Evolutionary conservation across 2,329 filamentous ascomycete genomes (phyloP).

Genomic region (Trematosphaeria pertusa): DNA sequence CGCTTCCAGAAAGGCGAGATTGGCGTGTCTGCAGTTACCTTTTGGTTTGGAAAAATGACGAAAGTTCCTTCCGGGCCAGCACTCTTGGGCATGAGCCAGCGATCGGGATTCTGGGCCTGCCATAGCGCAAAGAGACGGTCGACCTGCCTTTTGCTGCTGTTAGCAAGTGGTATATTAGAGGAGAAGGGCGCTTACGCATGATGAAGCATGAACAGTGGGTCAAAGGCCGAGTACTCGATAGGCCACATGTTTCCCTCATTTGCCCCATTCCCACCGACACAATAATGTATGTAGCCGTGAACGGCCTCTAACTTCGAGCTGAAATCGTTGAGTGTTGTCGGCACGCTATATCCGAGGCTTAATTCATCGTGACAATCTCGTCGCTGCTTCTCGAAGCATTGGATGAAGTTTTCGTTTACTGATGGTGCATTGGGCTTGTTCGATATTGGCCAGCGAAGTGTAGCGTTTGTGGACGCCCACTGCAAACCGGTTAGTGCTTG

Average conservation of each 20-base stretch:
- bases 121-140: slow-evolving; percentile 70
- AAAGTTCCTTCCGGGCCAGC: slow-evolving; percentile 37
- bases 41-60: slow-evolving; percentile 46
- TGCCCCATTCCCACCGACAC: slow-evolving; percentile 53
- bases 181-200: slow-evolving; percentile 52
- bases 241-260: slow-evolving; percentile 72
- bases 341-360: slow-evolving; percentile 12
- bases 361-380: slow-evolving; percentile 22
- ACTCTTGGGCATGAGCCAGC: slow-evolving; percentile 62
- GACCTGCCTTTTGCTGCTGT: no score
- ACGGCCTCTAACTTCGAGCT: slow-evolving; percentile 9
- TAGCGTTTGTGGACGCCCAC: slow-evolving; percentile 32
- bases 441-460: slow-evolving; percentile 40
- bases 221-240: slow-evolving; percentile 75
- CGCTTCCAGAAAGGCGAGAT: slow-evolving; percentile 51
- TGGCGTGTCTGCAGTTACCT: slow-evolving; percentile 54
- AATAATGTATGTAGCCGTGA: slow-evolving; percentile 19
- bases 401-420: slow-evolving; percentile 19
- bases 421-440: slow-evolving; percentile 26
- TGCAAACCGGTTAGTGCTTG: slow-evolving; percentile 10
- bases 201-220: slow-evolving; percentile 64
- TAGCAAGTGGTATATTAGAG: no score
- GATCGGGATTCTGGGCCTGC: slow-evolving; percentile 74
- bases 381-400: slow-evolving; percentile 10
- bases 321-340: slow-evolving; percentile 22